Conservation (phyloP, 2,329 filamentous ascomycete genomes). For the Calonectria ilicicola region DNA sequence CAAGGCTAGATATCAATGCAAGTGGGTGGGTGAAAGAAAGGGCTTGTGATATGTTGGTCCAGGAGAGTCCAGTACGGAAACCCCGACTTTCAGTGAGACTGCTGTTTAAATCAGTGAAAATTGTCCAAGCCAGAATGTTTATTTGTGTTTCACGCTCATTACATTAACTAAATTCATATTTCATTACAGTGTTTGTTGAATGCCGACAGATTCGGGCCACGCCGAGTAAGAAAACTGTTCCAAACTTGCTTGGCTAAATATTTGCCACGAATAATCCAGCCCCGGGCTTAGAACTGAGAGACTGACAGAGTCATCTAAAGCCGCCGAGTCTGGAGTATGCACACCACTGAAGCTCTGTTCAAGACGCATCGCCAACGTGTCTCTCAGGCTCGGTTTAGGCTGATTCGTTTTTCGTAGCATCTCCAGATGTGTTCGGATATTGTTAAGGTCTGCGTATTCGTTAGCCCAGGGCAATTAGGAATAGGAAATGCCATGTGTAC, state of each 20-base stretch:
- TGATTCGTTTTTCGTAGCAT: slow-evolving; percentile 7
- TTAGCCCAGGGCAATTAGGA: neutral
- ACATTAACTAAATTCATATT: neutral
- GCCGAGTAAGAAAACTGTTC: slow-evolving; percentile 9
- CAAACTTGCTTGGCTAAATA: slow-evolving; percentile 19
- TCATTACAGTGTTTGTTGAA: neutral
- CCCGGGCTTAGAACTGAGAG: neutral
- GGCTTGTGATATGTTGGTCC: too few species aligned
- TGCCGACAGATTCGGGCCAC: neutral
- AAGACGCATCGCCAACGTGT: slow-evolving; percentile 13
- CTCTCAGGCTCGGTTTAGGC: slow-evolving; percentile 4
- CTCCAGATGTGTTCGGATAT: slow-evolving; percentile 20
- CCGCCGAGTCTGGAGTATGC: slow-evolving; percentile 9
- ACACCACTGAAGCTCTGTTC: slow-evolving; percentile 16
- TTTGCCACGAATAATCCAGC: slow-evolving; percentile 23
- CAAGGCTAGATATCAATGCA: too few species aligned
- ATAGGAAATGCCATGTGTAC: neutral
- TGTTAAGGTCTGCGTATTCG: slow-evolving; percentile 1
- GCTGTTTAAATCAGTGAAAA: too few species aligned
- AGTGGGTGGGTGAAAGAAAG: too few species aligned
- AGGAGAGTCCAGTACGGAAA: too few species aligned
- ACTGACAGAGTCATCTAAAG: neutral
- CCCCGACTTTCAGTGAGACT: too few species aligned
- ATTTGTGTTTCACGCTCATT: neutral
- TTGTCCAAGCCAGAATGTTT: too few species aligned